Base-by-base conservation (phyloP, 2,329 filamentous ascomycete genomes). In the Chalara sp. region DNA sequence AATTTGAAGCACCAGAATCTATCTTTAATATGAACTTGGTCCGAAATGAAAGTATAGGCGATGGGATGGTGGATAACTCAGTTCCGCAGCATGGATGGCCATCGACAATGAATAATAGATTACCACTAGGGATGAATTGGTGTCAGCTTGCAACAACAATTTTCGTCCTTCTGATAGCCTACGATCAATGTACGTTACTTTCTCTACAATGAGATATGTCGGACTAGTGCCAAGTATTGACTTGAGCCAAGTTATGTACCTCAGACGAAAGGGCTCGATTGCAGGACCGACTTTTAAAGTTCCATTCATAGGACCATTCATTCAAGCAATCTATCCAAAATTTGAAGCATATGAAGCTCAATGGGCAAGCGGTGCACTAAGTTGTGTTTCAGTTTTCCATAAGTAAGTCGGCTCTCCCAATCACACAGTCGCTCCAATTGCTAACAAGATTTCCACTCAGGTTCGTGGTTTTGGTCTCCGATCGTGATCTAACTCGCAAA, bases 361-460 rank as follows among this genome's bases (percentile, higher is more conserved):
- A 72, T 91, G 87, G 87, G 76, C 80, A 11, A 89, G 84, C 52
- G 87, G 84, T n/a, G 79, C 83, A 21, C 73, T 91, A 52, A 90
- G 86, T 66, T 92, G 87, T 61, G 86, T 92, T 13, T 90, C 86
- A 1, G 83, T 92, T 56, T 91, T 92, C 67, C 87, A 92, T 76
- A 91, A 91, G 84, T 89, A 76, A 37, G 58, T 49, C 12, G 10
- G 46, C 5, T 10, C 33, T 13, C 37, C 35, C 3, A 21, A 21
- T 21, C 21, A 21, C 21, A 21, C 21, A 21, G 21, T 21, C 21
- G 21, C 21, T 21, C 21, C 21, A 21, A 21, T 21, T 21, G 21
- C 21, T 21, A 21, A 21, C 21, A 21, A 21, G 21, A 21, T 21
- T 21, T 21, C 21, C 21, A 21, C 21, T 21, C 57, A 87, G 85